A percentile compares a stretch with the other conserved stretches of the same genome.
Evolutionary conservation across 306 rosid genomes (phyloP).

Genomic region (Carpinus fangiana): DNA sequence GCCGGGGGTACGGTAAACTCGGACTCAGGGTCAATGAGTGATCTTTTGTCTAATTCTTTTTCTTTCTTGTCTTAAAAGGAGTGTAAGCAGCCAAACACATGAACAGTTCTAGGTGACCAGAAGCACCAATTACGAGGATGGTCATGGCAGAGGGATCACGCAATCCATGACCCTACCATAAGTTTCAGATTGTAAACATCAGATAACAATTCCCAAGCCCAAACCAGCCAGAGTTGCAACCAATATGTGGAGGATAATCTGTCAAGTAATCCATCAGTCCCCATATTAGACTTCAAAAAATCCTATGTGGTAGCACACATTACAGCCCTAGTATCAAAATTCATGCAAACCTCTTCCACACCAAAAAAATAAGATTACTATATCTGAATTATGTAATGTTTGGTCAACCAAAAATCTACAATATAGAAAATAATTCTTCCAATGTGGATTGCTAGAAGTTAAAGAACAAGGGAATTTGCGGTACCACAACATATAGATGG

Average conservation of each 20-base stretch:
- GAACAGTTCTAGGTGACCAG: neutral
- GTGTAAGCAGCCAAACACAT: neutral
- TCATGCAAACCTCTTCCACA: neutral
- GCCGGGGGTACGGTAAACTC: no score
- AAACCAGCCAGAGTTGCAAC: neutral
- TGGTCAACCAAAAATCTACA: neutral
- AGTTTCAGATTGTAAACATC: neutral
- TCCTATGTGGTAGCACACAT: neutral
- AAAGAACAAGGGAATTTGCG: constrained; percentile 16
- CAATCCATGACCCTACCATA: neutral
- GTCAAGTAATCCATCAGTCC: constrained; percentile 1
- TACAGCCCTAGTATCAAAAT: neutral
- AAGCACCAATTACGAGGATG: neutral
- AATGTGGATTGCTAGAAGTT: neutral
- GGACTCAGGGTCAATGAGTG: neutral
- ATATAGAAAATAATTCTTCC: neutral
- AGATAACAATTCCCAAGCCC: neutral
- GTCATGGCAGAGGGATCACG: neutral
- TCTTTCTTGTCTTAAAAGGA: neutral
- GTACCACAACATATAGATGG: neutral
- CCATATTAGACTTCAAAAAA: neutral
- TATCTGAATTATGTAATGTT: neutral
- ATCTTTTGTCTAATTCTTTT: neutral
- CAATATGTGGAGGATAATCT: neutral
- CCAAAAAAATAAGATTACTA: neutral